Percentiles rank a stretch among this genome's conserved stretches.
Conservation (phyloP, 352 stramenopile genomes). For the Globisporangium perplexum region DNA sequence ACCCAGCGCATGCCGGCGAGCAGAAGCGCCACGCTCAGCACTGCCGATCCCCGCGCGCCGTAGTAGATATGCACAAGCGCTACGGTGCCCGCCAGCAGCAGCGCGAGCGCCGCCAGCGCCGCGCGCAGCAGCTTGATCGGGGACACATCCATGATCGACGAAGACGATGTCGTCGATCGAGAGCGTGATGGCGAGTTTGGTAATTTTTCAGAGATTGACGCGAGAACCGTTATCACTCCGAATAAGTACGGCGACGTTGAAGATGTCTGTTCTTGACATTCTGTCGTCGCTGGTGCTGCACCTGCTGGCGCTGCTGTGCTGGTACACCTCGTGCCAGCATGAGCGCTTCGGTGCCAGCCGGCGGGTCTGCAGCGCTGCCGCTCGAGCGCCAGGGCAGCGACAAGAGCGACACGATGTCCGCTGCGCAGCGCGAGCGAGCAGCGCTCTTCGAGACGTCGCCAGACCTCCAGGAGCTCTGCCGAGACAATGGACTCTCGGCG, state of each 20-base stretch:
- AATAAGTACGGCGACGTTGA: too few relatives aligned
- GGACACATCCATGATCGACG: constrained; percentile 19
- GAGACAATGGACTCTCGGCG: constrained; percentile 51
- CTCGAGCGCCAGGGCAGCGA: neutral
- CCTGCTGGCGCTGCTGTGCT: too few relatives aligned
- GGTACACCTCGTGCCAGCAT: too few relatives aligned
- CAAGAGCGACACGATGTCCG: constrained; percentile 11
- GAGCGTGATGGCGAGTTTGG: too few relatives aligned
- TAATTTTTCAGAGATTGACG: too few relatives aligned
- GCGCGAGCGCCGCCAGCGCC: constrained; percentile 2
- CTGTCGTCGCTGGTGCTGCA: too few relatives aligned
- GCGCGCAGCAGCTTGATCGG: constrained; percentile 22
- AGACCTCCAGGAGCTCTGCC: constrained; percentile 60
- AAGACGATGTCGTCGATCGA: too few relatives aligned
- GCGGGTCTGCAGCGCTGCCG: neutral
- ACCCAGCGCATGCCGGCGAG: constrained; percentile 38
- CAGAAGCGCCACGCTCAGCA: constrained; percentile 16
- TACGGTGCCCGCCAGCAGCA: constrained; percentile 10
- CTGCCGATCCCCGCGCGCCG: constrained; percentile 12
- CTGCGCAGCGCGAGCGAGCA: constrained; percentile 24
- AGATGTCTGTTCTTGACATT: too few relatives aligned
- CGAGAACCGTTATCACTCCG: too few relatives aligned
- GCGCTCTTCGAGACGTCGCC: constrained; percentile 33
- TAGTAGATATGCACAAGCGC: constrained; percentile 19
- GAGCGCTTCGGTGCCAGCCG: too few relatives aligned